Percentiles rank a stretch among this genome's conserved stretches.
Conservation (phyloP, 225 moss, liverwort and hornwort genomes). For the Ulota crispa region DNA sequence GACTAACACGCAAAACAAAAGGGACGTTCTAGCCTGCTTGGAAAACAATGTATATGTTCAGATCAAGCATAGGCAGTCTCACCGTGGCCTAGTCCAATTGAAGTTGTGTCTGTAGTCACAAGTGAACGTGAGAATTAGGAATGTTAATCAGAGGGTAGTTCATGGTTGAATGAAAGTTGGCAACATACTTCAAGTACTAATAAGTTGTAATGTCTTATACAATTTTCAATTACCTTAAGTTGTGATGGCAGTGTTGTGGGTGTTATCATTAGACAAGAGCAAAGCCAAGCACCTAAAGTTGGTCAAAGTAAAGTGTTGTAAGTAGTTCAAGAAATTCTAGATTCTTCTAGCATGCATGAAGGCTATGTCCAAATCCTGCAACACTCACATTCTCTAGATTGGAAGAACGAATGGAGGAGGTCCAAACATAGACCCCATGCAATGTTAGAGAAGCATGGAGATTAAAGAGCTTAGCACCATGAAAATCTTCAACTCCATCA, state of each 20-base stretch:
- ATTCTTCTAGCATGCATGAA: conserved; percentile 46
- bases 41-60: background rate
- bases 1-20: background rate
- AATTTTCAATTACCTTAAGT: background rate
- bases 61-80: background rate
- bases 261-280: background rate
- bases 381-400: background rate
- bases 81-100: background rate
- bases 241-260: background rate
- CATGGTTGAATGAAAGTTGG: background rate
- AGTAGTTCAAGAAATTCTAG: conserved; percentile 18
- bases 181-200: background rate
- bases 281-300: background rate
- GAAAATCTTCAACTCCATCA: background rate
- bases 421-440: conserved; percentile 72
- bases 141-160: background rate
- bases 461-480: background rate
- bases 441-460: conserved; percentile 27
- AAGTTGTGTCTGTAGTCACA: background rate
- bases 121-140: background rate
- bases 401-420: background rate
- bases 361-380: conserved; percentile 38
- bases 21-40: background rate
- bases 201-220: background rate
- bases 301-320: background rate